phyloP scores from a whole-genome alignment of 805 yeast species.

The Candida quercuum region DNA sequence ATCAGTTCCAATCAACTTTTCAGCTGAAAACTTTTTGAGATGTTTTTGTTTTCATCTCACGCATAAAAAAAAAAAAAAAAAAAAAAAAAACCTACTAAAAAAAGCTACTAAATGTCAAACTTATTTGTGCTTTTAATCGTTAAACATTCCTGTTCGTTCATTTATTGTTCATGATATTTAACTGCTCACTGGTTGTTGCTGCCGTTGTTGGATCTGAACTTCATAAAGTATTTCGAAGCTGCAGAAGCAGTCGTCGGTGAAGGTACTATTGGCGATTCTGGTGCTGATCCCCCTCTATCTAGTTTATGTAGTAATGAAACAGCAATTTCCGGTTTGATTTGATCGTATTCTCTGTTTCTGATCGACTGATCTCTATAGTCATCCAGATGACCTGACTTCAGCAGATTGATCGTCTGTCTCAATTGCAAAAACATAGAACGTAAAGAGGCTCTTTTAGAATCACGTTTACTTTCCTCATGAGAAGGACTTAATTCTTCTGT shows the following conservation, averaged over 20 bases:
- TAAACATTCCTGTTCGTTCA: too few species aligned
- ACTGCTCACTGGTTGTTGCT: too few species aligned
- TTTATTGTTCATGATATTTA: too few species aligned
- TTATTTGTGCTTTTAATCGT: too few species aligned
- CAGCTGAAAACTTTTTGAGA: too few species aligned
- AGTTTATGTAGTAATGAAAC: slow-evolving; percentile 52
- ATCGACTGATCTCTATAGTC: slow-evolving; percentile 52
- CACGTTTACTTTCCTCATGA: slow-evolving; percentile 9
- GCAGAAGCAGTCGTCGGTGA: neutral
- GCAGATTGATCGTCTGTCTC: slow-evolving; percentile 71
- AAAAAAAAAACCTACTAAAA: neutral
- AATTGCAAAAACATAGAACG: slow-evolving; percentile 74
- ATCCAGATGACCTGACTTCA: slow-evolving; percentile 58
- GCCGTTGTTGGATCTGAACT: neutral
- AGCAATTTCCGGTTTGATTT: slow-evolving; percentile 73
- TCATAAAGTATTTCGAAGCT: neutral
- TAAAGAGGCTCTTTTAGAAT: slow-evolving; percentile 42
- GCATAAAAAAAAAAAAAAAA: neutral
- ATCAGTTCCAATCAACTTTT: too few species aligned
- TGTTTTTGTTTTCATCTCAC: neutral
- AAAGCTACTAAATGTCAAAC: neutral
- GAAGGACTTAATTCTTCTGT: slow-evolving; percentile 30
- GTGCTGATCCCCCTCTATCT: slow-evolving; percentile 16
- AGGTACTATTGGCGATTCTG: slow-evolving; percentile 1
- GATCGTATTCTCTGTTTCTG: slow-evolving; percentile 63